Evolutionary conservation across 345 rosid genomes (phyloP), one percentile per base, ranked within the genome.

Genomic region (Pugionium cornutum): DNA sequence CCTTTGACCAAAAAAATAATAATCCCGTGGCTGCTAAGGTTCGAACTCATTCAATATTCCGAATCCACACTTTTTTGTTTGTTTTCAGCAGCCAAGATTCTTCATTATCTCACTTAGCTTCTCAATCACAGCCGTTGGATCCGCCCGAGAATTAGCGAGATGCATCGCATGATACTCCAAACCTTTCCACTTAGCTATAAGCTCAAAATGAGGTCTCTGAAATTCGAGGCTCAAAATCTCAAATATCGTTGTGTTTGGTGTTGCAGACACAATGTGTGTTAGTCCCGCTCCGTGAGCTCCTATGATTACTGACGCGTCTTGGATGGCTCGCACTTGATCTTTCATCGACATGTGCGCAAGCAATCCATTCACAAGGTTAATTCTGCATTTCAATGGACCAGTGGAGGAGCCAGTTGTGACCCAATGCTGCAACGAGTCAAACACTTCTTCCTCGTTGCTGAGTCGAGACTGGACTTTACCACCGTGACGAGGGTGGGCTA

Each of bases 251-350:
- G 97, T 88, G 77, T 85, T 81, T 32, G 96, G 88, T 11, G 82
- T 77, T 2, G 97, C 97, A 2, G 96, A 86, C 11, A 94, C 89
- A 4, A 86, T 85, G 73, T 94, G 97, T 11, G 99, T 90, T 26
- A 90, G 83, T 29, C 99, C 99, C 2, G 99, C 97, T 33, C 99
- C 99, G 48, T 94, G 99, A 68, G 99, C 99, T 58, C 97, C 87
- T 45, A 94, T 79, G 54, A 94, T 86, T 71, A 94, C 92, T 0
- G 96, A 94, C 7, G 99, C 99, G 39, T 88, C 97, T 77, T 90
- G 97, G 68, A 90, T 83, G 59, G 90, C 86, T 71, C 70, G 72
- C 49, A 88, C 81, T 74, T 94, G 99, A 65, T 90, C 92, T 73
- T 78, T 94, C 99, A 90, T 82, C 1, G 91, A 7, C 97, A 88